A percentile compares a stretch with the other conserved stretches of the same genome.
Evolutionary conservation across 225 moss, liverwort and hornwort genomes (phyloP).

Genomic region (Antitrichia curtipendula): DNA sequence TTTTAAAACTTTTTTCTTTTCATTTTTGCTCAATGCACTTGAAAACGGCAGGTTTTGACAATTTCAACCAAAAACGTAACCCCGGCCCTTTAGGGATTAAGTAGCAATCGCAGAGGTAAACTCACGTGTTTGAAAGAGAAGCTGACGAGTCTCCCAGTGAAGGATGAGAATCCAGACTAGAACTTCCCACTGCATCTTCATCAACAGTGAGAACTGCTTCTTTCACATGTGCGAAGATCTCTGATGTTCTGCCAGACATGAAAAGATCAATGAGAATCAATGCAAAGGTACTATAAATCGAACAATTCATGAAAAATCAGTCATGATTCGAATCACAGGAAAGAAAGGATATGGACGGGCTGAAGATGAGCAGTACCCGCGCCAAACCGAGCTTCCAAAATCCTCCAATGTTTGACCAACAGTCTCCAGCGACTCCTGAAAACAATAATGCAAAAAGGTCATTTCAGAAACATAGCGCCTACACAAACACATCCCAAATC

Average conservation of each 20-base stretch:
- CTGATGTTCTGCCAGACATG: conserved; percentile 43
- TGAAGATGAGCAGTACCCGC: conserved; percentile 31
- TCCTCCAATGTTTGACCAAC: conserved; percentile 94
- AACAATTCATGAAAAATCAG: not conserved
- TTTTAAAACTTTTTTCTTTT: too few relatives aligned
- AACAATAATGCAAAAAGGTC: not conserved
- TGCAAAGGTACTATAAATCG: not conserved
- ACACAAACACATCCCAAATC: not conserved
- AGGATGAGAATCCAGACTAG: conserved; percentile 27
- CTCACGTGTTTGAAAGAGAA: conserved; percentile 41
- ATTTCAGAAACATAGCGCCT: not conserved
- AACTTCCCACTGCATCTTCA: conserved; percentile 47
- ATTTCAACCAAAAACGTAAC: not conserved
- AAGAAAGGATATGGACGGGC: not conserved
- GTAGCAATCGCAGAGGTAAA: not conserved
- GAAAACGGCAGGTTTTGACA: not conserved
- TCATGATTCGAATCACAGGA: not conserved
- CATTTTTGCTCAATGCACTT: not conserved
- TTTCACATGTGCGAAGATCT: conserved; percentile 76
- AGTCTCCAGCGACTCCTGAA: conserved; percentile 90
- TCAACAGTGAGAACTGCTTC: conserved; percentile 81
- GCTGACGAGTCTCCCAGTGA: conserved; percentile 27
- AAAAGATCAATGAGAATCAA: not conserved
- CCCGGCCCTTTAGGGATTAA: not conserved
- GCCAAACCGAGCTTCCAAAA: conserved; percentile 87